Percentiles rank a stretch among this genome's conserved stretches.
Conservation (phyloP, 2,329 filamentous ascomycete genomes). For the Trichoderma sp. region DNA sequence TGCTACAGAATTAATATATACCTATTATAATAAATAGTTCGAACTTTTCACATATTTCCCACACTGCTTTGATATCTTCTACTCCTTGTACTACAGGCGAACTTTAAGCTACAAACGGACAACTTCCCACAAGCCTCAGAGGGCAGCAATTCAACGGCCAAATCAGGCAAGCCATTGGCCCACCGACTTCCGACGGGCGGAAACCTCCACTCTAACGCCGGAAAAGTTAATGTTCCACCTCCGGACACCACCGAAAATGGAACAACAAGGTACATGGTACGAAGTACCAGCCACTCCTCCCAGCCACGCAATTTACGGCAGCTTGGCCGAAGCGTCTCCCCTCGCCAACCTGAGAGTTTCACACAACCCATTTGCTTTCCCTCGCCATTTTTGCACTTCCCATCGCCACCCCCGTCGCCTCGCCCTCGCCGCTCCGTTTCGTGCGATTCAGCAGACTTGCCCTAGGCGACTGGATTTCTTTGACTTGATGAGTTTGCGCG, state of each 20-base stretch:
- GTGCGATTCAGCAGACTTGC: conserved; percentile 26
- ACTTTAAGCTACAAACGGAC: background rate
- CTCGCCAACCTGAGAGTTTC: conserved; percentile 28
- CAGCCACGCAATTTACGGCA: conserved; percentile 41
- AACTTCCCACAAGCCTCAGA: background rate
- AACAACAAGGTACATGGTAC: background rate
- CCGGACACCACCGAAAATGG: background rate
- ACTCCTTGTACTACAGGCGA: background rate
- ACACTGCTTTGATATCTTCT: background rate
- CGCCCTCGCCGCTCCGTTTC: conserved; percentile 24
- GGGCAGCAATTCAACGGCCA: background rate
- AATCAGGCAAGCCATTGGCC: background rate
- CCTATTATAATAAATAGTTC: background rate
- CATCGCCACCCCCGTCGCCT: conserved; percentile 22
- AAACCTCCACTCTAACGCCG: background rate
- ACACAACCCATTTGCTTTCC: conserved; percentile 21
- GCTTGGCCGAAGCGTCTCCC: conserved; percentile 30
- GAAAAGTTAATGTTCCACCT: background rate
- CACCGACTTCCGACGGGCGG: background rate
- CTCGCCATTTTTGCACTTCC: conserved; percentile 18
- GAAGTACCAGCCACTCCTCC: conserved; percentile 25
- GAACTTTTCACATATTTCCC: background rate
- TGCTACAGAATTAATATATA: background rate
- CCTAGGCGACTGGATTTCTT: conserved; percentile 26
- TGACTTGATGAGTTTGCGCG: conserved; percentile 33